phyloP scores from a whole-genome alignment of 2,329 filamentous ascomycete genomes.

The Arthrinium puccinioides region DNA sequence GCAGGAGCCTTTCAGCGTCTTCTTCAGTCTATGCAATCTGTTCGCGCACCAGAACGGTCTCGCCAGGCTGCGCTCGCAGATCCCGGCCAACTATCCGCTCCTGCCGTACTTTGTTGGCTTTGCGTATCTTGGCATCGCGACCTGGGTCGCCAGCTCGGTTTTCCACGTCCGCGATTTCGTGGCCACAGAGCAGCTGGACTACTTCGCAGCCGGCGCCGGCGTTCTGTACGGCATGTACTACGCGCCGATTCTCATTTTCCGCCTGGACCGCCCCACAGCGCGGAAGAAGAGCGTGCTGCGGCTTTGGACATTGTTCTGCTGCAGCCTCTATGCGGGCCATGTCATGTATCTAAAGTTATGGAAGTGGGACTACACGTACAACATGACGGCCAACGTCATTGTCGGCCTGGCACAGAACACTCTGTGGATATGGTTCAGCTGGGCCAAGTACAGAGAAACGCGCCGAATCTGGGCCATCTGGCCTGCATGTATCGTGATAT shows the following conservation, averaged over 20 bases:
- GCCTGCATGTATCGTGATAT: slow-evolving; percentile 86
- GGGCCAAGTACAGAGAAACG: slow-evolving; percentile 63
- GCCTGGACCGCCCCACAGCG: slow-evolving; percentile 57
- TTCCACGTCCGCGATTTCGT: slow-evolving; percentile 88
- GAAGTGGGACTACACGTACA: slow-evolving; percentile 93
- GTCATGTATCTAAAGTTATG: slow-evolving; percentile 79
- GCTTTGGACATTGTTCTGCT: slow-evolving; percentile 70
- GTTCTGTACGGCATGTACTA: slow-evolving; percentile 92
- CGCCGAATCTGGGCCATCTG: slow-evolving; percentile 75
- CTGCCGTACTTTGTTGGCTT: slow-evolving; percentile 75
- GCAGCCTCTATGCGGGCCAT: slow-evolving; percentile 64
- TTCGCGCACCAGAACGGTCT: slow-evolving; percentile 78
- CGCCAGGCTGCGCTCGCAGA: slow-evolving; percentile 56
- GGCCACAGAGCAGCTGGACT: slow-evolving; percentile 88
- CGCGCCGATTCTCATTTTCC: slow-evolving; percentile 71
- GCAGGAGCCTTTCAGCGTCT: slow-evolving; percentile 88
- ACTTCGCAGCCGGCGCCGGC: slow-evolving; percentile 84
- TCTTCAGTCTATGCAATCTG: slow-evolving; percentile 91
- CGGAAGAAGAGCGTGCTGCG: slow-evolving; percentile 47
- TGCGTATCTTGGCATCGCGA: slow-evolving; percentile 71
- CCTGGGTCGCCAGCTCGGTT: slow-evolving; percentile 83
- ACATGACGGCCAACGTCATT: slow-evolving; percentile 90
- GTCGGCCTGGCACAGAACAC: slow-evolving; percentile 74
- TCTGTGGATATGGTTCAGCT: slow-evolving; percentile 82
- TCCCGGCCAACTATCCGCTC: slow-evolving; percentile 69